Evolutionary conservation across 331 rosid genomes (phyloP), one percentile per base, ranked within the genome.

Genomic region (Rosa hybrid): DNA sequence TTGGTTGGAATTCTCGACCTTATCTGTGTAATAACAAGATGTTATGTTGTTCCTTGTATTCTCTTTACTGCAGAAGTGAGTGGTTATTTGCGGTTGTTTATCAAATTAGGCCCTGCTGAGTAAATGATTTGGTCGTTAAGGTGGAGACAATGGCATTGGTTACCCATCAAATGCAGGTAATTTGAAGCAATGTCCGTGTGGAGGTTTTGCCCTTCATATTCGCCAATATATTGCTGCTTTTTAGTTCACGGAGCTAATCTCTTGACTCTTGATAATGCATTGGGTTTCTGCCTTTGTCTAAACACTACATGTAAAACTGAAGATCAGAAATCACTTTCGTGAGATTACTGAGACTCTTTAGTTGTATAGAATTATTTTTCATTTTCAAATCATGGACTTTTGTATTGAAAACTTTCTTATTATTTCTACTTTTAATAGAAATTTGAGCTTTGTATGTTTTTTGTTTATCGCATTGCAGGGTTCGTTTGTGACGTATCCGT

Each of bases 131-230:
- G 89, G 87, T 79, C 87, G 82, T 79, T 84, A 38, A 80, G 84
- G 86, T 38, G 84, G 80, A 81, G 84, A 83, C 83, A 80, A 88
- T 91, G 98, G 89, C 92, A 68, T 85, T 90, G 79, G 88, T 90
- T 62, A 84, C 94, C 80, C 90, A 90, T 89, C 94, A 87, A 82
- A 83, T 89, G 77, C 98, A 88, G 97, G 97, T 94, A 91, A 64
- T 78, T 83, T 72, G 39, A 39, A 57, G 34, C 27, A n/a, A 50
- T 25, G 25, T 72, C 2, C 8, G 7, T 4, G 63, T 27, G 67
- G 16, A 12, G 50, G 8, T 13, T 51, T 39, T 18, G 1, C 70
- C 42, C 78, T 44, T 54, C 16, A 9, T 13, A 9, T 57, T 54
- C 10, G 30, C 38, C 38, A 12, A 11, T 12, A n/a, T 70, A 23